These are phyloP conservation scores for Phytopythium mirpurense DNA, from an alignment of 352 stramenopile species.

Conservation along the genomic window DNA sequence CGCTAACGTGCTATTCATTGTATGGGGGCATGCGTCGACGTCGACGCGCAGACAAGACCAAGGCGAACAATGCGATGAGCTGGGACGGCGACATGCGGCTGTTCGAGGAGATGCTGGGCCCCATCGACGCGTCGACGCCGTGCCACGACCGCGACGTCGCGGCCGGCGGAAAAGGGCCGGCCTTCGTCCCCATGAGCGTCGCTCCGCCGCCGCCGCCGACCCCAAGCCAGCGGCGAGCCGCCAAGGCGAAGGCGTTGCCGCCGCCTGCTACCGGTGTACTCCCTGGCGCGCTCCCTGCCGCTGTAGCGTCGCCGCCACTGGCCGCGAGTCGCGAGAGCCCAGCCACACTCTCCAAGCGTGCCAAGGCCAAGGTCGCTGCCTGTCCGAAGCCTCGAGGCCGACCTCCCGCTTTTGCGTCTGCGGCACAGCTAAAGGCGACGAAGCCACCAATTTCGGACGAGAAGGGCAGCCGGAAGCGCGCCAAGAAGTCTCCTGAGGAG, in stretches of 20 bases:
- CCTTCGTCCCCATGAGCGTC: not conserved
- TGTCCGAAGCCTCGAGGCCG: not conserved
- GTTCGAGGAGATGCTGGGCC: constrained; percentile 41
- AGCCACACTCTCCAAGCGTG: not conserved
- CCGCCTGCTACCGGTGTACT: not conserved
- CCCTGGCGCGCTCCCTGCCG: too few species aligned
- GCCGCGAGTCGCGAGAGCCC: too few species aligned
- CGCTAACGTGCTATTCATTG: too few species aligned
- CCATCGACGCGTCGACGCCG: constrained; percentile 16
- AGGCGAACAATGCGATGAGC: constrained; percentile 23
- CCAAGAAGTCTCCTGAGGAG: not conserved
- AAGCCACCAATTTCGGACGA: too few species aligned
- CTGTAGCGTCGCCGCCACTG: too few species aligned
- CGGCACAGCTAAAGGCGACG: not conserved
- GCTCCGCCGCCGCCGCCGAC: constrained; percentile 2
- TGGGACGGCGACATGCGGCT: constrained; percentile 55
- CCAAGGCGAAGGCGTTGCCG: not conserved
- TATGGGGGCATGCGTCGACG: too few species aligned
- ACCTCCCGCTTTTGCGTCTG: not conserved
- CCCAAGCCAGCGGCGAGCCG: not conserved
- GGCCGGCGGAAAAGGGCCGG: not conserved
- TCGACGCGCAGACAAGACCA: constrained; percentile 14
- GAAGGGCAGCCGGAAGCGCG: not conserved
- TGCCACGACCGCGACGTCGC: constrained; percentile 4
- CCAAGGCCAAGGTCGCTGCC: not conserved